These are phyloP conservation scores for Austropuccinia psidii DNA, from an alignment of 1,284 basidiomycete genomes.

Conservation along the genomic window DNA sequence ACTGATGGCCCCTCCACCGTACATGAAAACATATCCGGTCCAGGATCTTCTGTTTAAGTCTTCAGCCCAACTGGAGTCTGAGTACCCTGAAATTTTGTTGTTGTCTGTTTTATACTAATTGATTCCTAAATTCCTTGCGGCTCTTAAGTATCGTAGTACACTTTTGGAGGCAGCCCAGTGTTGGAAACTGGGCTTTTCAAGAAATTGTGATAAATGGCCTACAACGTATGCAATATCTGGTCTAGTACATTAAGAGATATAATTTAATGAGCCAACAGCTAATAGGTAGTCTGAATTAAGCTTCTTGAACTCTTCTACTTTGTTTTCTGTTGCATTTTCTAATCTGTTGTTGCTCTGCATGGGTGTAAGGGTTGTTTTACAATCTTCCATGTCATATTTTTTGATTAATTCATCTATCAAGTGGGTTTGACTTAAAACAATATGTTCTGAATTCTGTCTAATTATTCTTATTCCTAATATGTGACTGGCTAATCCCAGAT, in stretches of 20 bases:
- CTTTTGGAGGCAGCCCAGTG: slow-evolving; percentile 23
- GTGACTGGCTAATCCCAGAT: not conserved
- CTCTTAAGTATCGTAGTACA: slow-evolving; percentile 23
- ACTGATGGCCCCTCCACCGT: too few relatives aligned
- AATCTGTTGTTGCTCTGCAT: slow-evolving; percentile 28
- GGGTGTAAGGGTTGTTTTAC: slow-evolving; percentile 11
- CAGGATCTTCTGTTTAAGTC: too few relatives aligned
- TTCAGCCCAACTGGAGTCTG: slow-evolving; percentile 29
- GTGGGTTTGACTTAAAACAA: too few relatives aligned
- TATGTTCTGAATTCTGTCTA: too few relatives aligned
- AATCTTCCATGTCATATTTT: slow-evolving; percentile 18
- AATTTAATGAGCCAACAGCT: slow-evolving; percentile 20
- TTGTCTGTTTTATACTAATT: not conserved
- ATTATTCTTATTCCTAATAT: slow-evolving; percentile 17
- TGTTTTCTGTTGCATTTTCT: slow-evolving; percentile 17
- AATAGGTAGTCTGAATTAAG: not conserved
- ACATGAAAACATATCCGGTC: too few relatives aligned
- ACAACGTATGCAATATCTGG: slow-evolving; percentile 29
- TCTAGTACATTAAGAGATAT: slow-evolving; percentile 27
- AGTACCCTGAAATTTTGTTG: slow-evolving; percentile 3
- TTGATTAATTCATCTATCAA: not conserved
- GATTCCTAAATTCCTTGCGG: not conserved
- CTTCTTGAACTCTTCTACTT: slow-evolving; percentile 2
- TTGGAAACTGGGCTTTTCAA: slow-evolving; percentile 7
- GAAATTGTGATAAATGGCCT: slow-evolving; percentile 24